These are phyloP conservation scores for Curvularia sp. DNA, from an alignment of 2,329 filamentous ascomycete species.

Conservation along the genomic window DNA sequence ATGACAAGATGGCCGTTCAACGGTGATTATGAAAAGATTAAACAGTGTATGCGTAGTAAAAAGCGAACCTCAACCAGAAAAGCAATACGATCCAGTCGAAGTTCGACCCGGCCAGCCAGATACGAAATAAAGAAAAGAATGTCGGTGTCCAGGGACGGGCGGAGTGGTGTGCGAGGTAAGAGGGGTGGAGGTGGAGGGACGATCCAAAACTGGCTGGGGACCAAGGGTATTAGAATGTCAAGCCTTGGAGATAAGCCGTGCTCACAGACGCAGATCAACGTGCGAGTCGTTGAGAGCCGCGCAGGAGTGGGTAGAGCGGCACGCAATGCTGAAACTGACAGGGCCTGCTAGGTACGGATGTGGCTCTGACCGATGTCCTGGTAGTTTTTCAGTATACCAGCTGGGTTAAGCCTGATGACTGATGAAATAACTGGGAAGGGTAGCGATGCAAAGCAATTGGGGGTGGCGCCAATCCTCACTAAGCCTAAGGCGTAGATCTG, in stretches of 20 bases:
- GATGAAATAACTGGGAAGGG: slow-evolving; percentile 33
- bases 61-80: slow-evolving; percentile 45
- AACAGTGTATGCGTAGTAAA: slow-evolving; percentile 42
- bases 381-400: slow-evolving; percentile 42
- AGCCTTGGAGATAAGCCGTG: slow-evolving; percentile 32
- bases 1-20: slow-evolving; percentile 35
- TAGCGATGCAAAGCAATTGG: slow-evolving; percentile 32
- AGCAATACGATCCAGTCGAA: slow-evolving; percentile 43
- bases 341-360: slow-evolving; percentile 38
- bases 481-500: slow-evolving; percentile 25
- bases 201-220: slow-evolving; percentile 42
- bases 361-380: slow-evolving; percentile 48
- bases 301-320: slow-evolving; percentile 40
- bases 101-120: slow-evolving; percentile 53
- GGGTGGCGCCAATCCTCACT: slow-evolving; percentile 36
- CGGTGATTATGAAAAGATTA: slow-evolving; percentile 48
- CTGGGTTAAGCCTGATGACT: slow-evolving; percentile 40
- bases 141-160: slow-evolving; percentile 45
- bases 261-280: slow-evolving; percentile 42
- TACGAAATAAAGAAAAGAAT: slow-evolving; percentile 52
- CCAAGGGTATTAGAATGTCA: slow-evolving; percentile 48
- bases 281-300: slow-evolving; percentile 41
- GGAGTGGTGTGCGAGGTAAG: slow-evolving; percentile 37
- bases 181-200: slow-evolving; percentile 43
- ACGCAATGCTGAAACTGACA: slow-evolving; percentile 49